A percentile compares a stretch with the other conserved stretches of the same genome.
phyloP scores from a whole-genome alignment of 768 basidiomycete species.

The Crucibulum laeve region DNA sequence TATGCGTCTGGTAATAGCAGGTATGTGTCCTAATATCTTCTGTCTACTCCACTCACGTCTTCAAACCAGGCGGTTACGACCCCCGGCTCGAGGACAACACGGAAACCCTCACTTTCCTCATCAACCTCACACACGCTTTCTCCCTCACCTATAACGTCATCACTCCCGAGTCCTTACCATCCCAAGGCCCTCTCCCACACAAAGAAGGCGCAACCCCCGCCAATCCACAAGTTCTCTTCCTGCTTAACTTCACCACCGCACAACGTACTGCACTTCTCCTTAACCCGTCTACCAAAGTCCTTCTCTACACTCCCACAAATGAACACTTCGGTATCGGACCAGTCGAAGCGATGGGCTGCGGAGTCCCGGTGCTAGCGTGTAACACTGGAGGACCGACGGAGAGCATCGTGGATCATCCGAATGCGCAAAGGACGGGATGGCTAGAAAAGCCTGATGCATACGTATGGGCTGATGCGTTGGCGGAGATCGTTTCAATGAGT shows the following conservation, averaged over 20 bases:
- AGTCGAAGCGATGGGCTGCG: conserved; percentile 90
- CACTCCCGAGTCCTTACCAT: conserved; percentile 38
- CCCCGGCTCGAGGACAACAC: conserved; percentile 83
- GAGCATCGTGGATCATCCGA: conserved; percentile 47
- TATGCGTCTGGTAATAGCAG: conserved; percentile 76
- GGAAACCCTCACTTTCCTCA: conserved; percentile 57
- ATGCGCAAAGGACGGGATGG: conserved; percentile 68
- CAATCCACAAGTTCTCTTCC: conserved; percentile 69
- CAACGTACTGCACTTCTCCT: conserved; percentile 83
- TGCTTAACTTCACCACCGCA: conserved; percentile 85
- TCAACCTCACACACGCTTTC: conserved; percentile 49
- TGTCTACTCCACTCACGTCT: background rate
- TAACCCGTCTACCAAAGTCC: conserved; percentile 57
- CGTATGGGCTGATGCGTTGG: conserved; percentile 68
- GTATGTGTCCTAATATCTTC: conserved; percentile 28
- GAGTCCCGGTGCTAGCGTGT: conserved; percentile 86
- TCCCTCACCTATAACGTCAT: conserved; percentile 57
- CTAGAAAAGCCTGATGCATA: conserved; percentile 57
- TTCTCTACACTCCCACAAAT: conserved; percentile 91
- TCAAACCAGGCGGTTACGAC: conserved; percentile 78
- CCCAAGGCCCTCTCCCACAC: conserved; percentile 34
- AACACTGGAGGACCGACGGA: conserved; percentile 89
- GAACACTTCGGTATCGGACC: conserved; percentile 99
- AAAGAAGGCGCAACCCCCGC: conserved; percentile 25
- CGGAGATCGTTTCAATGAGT: conserved; percentile 48